Percentiles rank a stretch among this genome's conserved stretches.
phyloP scores from a whole-genome alignment of 2,329 filamentous ascomycete species.

The Gnomoniopsis smithogilvyi region DNA sequence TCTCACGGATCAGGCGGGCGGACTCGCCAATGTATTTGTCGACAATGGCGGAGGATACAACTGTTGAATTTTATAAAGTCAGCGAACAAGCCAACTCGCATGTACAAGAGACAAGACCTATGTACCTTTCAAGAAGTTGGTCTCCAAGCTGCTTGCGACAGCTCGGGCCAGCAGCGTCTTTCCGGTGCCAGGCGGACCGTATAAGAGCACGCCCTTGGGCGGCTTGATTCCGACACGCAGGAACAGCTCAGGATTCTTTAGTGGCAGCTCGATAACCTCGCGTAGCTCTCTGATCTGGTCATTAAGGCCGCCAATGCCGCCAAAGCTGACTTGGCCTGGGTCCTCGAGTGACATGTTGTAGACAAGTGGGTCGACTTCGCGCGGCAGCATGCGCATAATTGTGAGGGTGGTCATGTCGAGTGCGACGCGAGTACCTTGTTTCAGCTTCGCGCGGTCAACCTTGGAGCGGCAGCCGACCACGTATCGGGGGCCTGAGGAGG shows the following conservation, averaged over 20 bases:
- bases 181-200: conserved; percentile 93
- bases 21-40: conserved; percentile 99
- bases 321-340: conserved; percentile 95
- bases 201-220: conserved; percentile 93
- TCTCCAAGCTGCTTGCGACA: conserved; percentile 93
- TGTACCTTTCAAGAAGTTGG: conserved; percentile 94
- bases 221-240: conserved; percentile 97
- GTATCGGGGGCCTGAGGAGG: conserved; percentile 93
- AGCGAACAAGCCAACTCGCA: background rate
- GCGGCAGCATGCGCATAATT: conserved; percentile 99
- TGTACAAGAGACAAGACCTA: background rate
- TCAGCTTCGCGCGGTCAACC: conserved; percentile 94
- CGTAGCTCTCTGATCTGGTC: conserved; percentile 96
- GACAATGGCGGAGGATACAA: conserved; percentile 97
- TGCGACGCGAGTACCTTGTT: conserved; percentile 96
- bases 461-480: conserved; percentile 98
- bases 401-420: conserved; percentile 99
- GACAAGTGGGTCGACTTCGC: conserved; percentile 96
- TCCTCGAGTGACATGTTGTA: conserved; percentile 99
- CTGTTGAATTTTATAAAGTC: conserved; percentile 42
- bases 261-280: conserved; percentile 94
- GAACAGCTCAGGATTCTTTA: conserved; percentile 99
- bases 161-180: conserved; percentile 94
- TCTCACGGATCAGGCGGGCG: conserved; percentile 92
- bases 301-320: conserved; percentile 94